Evolutionary conservation across 352 stramenopile species (phyloP), one percentile per base, ranked within the genome.

Genomic region (Phytophthora vignae): DNA sequence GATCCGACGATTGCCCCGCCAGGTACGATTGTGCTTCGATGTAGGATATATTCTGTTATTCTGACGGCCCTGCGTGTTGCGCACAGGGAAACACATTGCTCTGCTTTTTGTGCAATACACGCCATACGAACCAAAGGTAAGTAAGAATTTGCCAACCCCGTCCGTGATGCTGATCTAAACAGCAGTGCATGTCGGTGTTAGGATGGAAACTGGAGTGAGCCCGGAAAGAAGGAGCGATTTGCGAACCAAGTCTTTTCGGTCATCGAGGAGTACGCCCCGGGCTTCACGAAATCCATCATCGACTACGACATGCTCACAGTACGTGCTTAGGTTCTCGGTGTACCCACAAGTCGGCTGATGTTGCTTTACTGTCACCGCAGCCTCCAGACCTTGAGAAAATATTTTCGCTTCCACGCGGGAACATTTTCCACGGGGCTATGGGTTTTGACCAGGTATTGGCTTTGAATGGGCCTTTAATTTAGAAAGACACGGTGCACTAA

Each of bases 51-150:
- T 36, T 36, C 7, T 36, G 29, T 36, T 36, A 29, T 29, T 6
- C 36, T 42, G 12, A 42, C 36, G 17, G 9, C 12, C 17, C 2
- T 50, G 42, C 2, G 4, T 44, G 38, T 44, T 44, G 12, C 14
- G 15, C 64, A 8, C 61, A 90, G 92, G 91, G 17, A 92, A 98
- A 33, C 92, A 98, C 46, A 84, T 98, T n/a, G 91, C 88, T 42
- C 69, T 97, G 10, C 76, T 98, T 2, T 98, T 98, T 64, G 88
- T 97, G 11, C 92, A 98, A 76, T 98, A 97, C 68, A 96, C 93
- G 4, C 92, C 92, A 1, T 98, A 97, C 44, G 64, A 88, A 36
- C 89, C 88, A 44, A 92, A 94, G 75, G 88, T 91, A 64, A 17
- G 1, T 62, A 3, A 38, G 56, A 44, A 6, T 2, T 25, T 42